Evolutionary conservation across 1,139 yeast species (phyloP), one percentile per base, ranked within the genome.

Genomic region (Protomyces macrosporus): DNA sequence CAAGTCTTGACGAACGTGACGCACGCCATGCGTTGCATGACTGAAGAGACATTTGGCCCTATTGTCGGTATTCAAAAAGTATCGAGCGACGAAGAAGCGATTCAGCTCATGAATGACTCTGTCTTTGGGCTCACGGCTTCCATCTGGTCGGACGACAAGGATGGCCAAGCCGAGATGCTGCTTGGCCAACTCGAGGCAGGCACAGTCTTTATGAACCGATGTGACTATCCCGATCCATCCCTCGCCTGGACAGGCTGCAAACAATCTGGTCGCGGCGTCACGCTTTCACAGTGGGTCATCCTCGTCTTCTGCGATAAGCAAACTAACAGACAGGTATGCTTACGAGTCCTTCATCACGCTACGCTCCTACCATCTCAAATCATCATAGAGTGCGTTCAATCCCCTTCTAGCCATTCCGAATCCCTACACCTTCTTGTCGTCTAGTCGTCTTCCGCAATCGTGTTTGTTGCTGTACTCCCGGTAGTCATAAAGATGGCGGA

Each of bases 11-110:
- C 84, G 10, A 96, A 88, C 71, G 96, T 91, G 5, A 87, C 88
- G 33, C 79, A 84, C 4, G 80, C 81, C 6, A 89, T 90, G 96
- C 79, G 78, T 37, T 85, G 93, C 69, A 95, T 96, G 39, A 85
- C 85, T 67, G 86, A 88, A 71, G 98, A 93, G 77, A 95, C 91
- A 0, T 93, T 91, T 77, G 98, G 97, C 0, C 98, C 98, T 0
- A 81, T 93, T 0, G 77, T 90, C 71, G 84, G 91, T 1, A 78
- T 93, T 75, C 84, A 90, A 77, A 84, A 82, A 71, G 97, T 96
- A 0, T 75, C 77, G 14, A 75, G 78, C 64, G 81, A 84, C 3
- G 84, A 83, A 4, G 84, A 88, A 53, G 96, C 96, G 2, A 78
- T 93, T 30, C 78, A 77, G n/a, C 76, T 91, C 60, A 90, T 98